A percentile compares a stretch with the other conserved stretches of the same genome.
phyloP scores from a whole-genome alignment of 2,329 filamentous ascomycete genomes.

The Leptographium galeiforme region DNA sequence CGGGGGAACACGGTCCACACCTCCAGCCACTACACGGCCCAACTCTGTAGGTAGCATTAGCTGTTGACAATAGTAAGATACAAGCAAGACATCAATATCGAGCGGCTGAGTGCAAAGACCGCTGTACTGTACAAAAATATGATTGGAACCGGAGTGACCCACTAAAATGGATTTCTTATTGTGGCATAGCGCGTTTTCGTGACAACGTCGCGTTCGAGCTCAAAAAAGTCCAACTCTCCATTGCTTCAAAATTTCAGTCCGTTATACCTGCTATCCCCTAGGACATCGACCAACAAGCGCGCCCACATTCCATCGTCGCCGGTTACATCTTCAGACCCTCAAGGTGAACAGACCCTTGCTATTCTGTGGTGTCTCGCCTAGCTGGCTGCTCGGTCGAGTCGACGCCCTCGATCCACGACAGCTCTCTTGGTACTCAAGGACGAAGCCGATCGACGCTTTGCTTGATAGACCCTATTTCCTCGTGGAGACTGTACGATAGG shows the following conservation, averaged over 20 bases:
- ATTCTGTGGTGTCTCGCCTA: neutral
- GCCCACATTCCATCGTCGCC: neutral
- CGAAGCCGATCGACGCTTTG: neutral
- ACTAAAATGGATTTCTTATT: constrained; percentile 1
- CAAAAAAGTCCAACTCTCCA: constrained; percentile 5
- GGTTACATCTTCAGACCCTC: neutral
- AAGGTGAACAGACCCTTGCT: neutral
- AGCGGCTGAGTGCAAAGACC: too few species aligned
- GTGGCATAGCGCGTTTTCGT: constrained; percentile 15
- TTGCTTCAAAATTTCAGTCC: constrained; percentile 1
- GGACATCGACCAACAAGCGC: neutral
- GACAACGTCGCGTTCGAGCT: constrained; percentile 14
- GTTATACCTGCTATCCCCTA: neutral
- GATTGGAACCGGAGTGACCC: neutral
- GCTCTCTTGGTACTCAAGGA: neutral
- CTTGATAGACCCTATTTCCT: neutral
- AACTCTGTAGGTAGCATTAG: too few species aligned
- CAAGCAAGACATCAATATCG: too few species aligned
- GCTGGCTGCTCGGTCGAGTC: neutral
- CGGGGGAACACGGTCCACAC: neutral
- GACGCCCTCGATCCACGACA: neutral
- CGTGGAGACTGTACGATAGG: neutral
- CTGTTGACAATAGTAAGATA: too few species aligned
- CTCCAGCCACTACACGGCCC: too few species aligned
- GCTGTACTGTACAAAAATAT: too few species aligned